Conservation (phyloP, 2,329 filamentous ascomycete species). For the Fonsecaea monophora region DNA sequence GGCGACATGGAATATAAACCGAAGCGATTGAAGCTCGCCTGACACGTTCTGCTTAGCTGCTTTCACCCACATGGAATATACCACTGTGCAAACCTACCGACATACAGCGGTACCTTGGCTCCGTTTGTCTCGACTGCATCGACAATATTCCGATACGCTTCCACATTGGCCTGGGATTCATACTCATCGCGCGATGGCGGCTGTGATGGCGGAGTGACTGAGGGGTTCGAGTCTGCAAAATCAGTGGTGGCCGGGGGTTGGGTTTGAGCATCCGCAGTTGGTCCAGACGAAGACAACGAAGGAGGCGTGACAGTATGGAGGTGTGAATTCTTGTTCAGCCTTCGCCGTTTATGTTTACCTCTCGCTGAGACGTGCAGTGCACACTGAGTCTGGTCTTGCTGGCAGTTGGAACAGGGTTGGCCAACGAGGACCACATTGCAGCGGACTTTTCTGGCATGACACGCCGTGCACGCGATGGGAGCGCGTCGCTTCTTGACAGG, state of each 20-base stretch:
- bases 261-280: not conserved
- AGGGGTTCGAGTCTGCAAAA: not conserved
- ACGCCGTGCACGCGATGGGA: slow-evolving; percentile 60
- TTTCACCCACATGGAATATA: not conserved
- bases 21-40: slow-evolving; percentile 26
- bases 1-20: slow-evolving; percentile 24
- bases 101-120: slow-evolving; percentile 14
- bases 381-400: slow-evolving; percentile 42
- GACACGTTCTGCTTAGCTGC: not conserved
- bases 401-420: slow-evolving; percentile 44
- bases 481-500: slow-evolving; percentile 44
- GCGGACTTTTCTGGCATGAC: slow-evolving; percentile 59
- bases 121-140: slow-evolving; percentile 8
- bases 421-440: slow-evolving; percentile 60
- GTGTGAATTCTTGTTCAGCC: slow-evolving; percentile 3
- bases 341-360: slow-evolving; percentile 26
- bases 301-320: not conserved
- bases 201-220: slow-evolving; percentile 3
- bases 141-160: slow-evolving; percentile 20
- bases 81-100: slow-evolving; percentile 11
- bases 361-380: slow-evolving; percentile 28
- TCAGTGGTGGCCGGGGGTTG: not conserved
- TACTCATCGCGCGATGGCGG: slow-evolving; percentile 12
- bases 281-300: not conserved
- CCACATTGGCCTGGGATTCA: slow-evolving; percentile 17